These are phyloP conservation scores for Cryptococcus sp. DNA, from an alignment of 1,284 basidiomycete genomes.

Conservation along the genomic window DNA sequence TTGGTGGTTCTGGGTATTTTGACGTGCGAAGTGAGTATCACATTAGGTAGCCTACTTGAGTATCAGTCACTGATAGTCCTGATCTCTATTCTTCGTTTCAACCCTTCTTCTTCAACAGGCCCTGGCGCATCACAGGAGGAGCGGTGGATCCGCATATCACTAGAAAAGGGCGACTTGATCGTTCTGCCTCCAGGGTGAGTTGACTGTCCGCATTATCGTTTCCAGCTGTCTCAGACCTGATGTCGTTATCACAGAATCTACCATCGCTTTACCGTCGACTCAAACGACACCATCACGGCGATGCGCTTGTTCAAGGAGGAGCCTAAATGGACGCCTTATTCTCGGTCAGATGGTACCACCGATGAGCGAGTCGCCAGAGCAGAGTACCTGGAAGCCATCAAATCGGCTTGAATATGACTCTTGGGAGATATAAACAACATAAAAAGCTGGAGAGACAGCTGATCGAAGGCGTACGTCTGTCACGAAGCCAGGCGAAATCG, in stretches of 20 bases:
- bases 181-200: slow-evolving; percentile 67
- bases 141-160: slow-evolving; percentile 70
- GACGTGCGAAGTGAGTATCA: slow-evolving; percentile 68
- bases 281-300: slow-evolving; percentile 66
- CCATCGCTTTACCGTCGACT: slow-evolving; percentile 81
- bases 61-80: neutral
- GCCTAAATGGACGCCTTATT: slow-evolving; percentile 79
- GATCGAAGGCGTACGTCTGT: too few species aligned
- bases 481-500: too few species aligned
- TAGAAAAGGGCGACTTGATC: slow-evolving; percentile 70
- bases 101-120: neutral
- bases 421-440: too few species aligned
- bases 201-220: neutral
- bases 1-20: slow-evolving; percentile 79
- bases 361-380: slow-evolving; percentile 66
- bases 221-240: neutral
- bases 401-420: neutral
- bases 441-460: too few species aligned
- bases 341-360: slow-evolving; percentile 61
- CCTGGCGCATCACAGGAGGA: slow-evolving; percentile 51
- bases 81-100: neutral
- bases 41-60: neutral
- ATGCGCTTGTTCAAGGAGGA: slow-evolving; percentile 83
- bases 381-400: slow-evolving; percentile 59
- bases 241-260: slow-evolving; percentile 60